Conservation (phyloP, 1,139 yeast genomes). For the Sugiyamaella japonica region DNA sequence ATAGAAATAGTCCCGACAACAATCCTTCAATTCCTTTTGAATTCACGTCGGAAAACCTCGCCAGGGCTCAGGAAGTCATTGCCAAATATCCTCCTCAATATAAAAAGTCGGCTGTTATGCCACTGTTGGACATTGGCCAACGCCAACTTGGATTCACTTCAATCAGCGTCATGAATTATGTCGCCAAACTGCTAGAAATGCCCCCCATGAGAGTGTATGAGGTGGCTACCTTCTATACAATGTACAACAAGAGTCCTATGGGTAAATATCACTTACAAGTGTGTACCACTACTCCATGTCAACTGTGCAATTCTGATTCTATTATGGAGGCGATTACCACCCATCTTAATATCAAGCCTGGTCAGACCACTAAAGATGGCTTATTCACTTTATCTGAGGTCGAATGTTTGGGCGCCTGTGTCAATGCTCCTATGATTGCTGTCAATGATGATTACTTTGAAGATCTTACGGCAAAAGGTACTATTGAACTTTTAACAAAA, state of each 20-base stretch:
- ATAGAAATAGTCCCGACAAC: slow-evolving; percentile 70
- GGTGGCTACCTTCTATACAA: slow-evolving; percentile 90
- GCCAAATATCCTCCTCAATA: slow-evolving; percentile 84
- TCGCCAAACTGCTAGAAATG: slow-evolving; percentile 80
- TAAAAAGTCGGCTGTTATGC: slow-evolving; percentile 88
- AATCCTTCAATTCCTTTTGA: slow-evolving; percentile 71
- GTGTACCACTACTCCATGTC: slow-evolving; percentile 91
- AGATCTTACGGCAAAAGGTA: slow-evolving; percentile 72
- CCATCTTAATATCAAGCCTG: slow-evolving; percentile 67
- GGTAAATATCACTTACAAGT: slow-evolving; percentile 84
- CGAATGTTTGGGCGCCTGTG: slow-evolving; percentile 92
- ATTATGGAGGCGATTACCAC: slow-evolving; percentile 69
- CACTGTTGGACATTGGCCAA: slow-evolving; percentile 82
- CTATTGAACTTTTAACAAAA: slow-evolving; percentile 60
- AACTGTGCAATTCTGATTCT: slow-evolving; percentile 77
- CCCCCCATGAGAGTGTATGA: slow-evolving; percentile 96
- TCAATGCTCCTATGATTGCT: slow-evolving; percentile 87
- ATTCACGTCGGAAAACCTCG: slow-evolving; percentile 65
- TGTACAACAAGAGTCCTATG: slow-evolving; percentile 87
- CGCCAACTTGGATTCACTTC: slow-evolving; percentile 88
- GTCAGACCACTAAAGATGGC: slow-evolving; percentile 76
- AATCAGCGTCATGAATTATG: slow-evolving; percentile 89
- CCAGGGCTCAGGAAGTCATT: slow-evolving; percentile 70
- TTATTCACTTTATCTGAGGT: slow-evolving; percentile 83
- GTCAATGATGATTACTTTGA: slow-evolving; percentile 82